Conservation (phyloP, 331 rosid genomes). For the Rhamnella rubrinervis region DNA sequence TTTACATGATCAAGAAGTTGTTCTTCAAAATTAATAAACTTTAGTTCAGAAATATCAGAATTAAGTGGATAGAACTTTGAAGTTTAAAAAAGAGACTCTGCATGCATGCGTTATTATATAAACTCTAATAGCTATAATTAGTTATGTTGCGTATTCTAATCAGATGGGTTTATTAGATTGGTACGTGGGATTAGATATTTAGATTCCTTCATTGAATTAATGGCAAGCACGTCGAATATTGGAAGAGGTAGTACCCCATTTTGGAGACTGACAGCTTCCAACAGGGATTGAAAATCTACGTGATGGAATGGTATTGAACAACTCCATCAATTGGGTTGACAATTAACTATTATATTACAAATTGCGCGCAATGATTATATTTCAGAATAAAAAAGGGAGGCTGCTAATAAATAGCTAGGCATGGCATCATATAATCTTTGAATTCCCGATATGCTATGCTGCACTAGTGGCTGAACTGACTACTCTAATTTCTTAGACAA, state of each 20-base stretch:
- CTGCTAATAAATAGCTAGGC: not conserved
- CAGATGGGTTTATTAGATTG: not conserved
- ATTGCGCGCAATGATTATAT: slow-evolving; percentile 37
- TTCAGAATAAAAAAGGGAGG: slow-evolving; percentile 16
- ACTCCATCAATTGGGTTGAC: slow-evolving; percentile 21
- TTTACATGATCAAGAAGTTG: no score
- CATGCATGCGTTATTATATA: no score
- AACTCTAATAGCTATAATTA: no score
- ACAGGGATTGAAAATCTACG: not conserved
- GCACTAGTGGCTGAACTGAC: slow-evolving; percentile 5
- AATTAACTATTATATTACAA: not conserved
- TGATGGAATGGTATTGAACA: not conserved
- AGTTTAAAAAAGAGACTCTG: no score
- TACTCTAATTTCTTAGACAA: no score
- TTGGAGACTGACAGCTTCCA: not conserved
- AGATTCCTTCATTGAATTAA: not conserved
- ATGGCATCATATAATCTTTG: slow-evolving; percentile 3
- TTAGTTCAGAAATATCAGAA: no score
- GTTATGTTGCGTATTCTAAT: not conserved
- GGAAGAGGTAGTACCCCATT: not conserved
- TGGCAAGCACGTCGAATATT: not conserved
- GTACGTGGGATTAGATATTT: not conserved
- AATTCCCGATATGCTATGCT: slow-evolving; percentile 10
- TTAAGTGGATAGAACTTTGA: no score
- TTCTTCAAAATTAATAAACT: no score